Conservation (phyloP, 129 eudicot genomes). For the Tanacetum coccineum region DNA sequence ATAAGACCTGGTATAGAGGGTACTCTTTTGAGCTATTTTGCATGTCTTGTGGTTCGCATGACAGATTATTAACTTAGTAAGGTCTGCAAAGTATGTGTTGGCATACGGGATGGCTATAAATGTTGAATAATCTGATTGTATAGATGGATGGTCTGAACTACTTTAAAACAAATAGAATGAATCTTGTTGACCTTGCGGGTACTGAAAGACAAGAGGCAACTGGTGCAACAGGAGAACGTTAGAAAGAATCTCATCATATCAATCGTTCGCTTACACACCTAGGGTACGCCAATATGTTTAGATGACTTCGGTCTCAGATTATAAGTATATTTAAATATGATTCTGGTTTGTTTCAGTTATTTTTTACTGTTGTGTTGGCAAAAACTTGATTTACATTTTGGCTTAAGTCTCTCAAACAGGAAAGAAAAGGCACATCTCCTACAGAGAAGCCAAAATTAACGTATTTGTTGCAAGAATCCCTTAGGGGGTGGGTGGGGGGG, state of each 20-base stretch:
- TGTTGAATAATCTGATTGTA: conserved; percentile 13
- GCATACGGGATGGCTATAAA: too few species aligned
- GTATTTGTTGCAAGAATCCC: too few species aligned
- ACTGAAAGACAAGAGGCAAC: conserved; percentile 95
- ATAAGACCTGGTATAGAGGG: too few species aligned
- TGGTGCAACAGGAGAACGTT: too few species aligned
- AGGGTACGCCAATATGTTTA: conserved; percentile 53
- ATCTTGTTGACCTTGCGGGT: conserved; percentile 98
- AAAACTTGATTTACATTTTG: conserved; percentile 90
- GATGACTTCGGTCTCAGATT: too few species aligned
- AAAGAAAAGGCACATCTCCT: too few species aligned
- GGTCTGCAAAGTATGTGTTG: too few species aligned
- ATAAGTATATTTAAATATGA: neutral
- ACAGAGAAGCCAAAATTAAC: too few species aligned
- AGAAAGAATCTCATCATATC: conserved; percentile 95
- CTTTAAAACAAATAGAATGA: conserved; percentile 81
- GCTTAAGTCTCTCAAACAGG: too few species aligned
- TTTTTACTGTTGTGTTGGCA: conserved; percentile 22
- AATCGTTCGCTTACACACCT: conserved; percentile 96
- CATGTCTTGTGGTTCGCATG: too few species aligned
- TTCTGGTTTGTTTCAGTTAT: neutral
- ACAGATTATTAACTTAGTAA: too few species aligned
- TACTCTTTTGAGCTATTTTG: too few species aligned
- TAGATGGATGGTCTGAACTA: conserved; percentile 85
- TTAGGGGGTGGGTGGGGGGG: conserved; percentile 96